Base-by-base conservation (phyloP, 441 rosid genomes). In the Rhodomyrtus psidioides region DNA sequence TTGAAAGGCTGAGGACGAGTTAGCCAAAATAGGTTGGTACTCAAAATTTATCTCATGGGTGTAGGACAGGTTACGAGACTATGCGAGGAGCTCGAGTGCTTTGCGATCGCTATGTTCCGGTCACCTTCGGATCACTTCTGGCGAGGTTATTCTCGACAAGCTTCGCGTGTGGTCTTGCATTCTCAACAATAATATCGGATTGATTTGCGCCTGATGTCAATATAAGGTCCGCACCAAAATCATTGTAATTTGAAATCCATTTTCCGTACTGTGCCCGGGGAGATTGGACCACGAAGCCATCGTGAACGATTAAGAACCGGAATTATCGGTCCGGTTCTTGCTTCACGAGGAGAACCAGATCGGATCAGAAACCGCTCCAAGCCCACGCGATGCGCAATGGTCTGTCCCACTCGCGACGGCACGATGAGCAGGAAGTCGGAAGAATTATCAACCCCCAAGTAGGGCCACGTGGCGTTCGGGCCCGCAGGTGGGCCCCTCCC, bases 81-180 rank as follows among this genome's bases (percentile, higher is more conserved):
- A 17, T 12, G 19, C 21, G 6, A 30, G 17, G 75, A 62, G 75
- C 6, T 2, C 3, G 42, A 13, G 44, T 13, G 0, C 28, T 17
- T 9, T 30, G 24, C 19, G 9, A 34, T 62, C 16, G 6, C 7
- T 4, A 2, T 30, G 24, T 30, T 30, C 0, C 0, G 76, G 44
- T 19, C 46, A 17, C 24, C 75, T 30, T 62, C 3, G 0, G 0
- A 30, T 62, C 1, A 0, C 0, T 4, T 16, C 16, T 2, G 4
- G 44, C 5, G 10, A 62, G 75, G 13, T 1, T 8, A 7, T 15
- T 16, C 13, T 62, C 5, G 1, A 28, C 0, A 6, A 62, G 3
- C 2, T 23, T 7, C 26, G 17, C 4, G 4, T 3, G 10, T 8
- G 2, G 8, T 54, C 56, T 19, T 1, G 24, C 24, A 7, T 19